A percentile compares a stretch with the other conserved stretches of the same genome.
Conservation (phyloP, 768 basidiomycete genomes). For the Lactarius deliciosus region DNA sequence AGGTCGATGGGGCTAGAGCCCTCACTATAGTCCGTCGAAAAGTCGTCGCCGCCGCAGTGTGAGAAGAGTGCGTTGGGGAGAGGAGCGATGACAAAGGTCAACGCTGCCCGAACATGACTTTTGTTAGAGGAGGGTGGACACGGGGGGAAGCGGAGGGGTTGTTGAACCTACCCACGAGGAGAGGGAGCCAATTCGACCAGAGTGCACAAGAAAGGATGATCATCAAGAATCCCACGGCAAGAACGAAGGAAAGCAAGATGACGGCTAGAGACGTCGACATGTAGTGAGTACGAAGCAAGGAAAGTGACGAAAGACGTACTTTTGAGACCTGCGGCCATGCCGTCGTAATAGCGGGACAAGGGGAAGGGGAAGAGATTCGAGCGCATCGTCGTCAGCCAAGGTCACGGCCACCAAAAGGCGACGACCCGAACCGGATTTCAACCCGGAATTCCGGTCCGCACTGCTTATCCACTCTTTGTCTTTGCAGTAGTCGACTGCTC, state of each 20-base stretch:
- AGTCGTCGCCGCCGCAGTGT: slow-evolving; percentile 90
- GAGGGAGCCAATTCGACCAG: slow-evolving; percentile 95
- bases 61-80: slow-evolving; percentile 92
- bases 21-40: slow-evolving; percentile 74
- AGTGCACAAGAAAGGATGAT: slow-evolving; percentile 97
- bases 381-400: slow-evolving; percentile 13
- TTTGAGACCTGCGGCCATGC: slow-evolving; percentile 31
- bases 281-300: slow-evolving; percentile 2
- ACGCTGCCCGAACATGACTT: slow-evolving; percentile 50
- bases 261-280: slow-evolving; percentile 58
- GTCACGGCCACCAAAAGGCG: neutral
- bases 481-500: slow-evolving; percentile 80
- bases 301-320: slow-evolving; percentile 18
- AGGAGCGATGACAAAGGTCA: slow-evolving; percentile 94
- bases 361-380: neutral
- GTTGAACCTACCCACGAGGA: slow-evolving; percentile 80
- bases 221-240: slow-evolving; percentile 96
- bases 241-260: slow-evolving; percentile 93
- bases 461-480: neutral
- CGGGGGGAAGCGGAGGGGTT: neutral
- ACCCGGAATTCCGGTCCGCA: neutral
- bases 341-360: slow-evolving; percentile 19
- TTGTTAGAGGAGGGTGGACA: neutral
- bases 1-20: slow-evolving; percentile 76
- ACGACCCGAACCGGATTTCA: neutral